A percentile compares a stretch with the other conserved stretches of the same genome.
Conservation (phyloP, 225 moss, liverwort and hornwort genomes). For the Antitrichia curtipendula region DNA sequence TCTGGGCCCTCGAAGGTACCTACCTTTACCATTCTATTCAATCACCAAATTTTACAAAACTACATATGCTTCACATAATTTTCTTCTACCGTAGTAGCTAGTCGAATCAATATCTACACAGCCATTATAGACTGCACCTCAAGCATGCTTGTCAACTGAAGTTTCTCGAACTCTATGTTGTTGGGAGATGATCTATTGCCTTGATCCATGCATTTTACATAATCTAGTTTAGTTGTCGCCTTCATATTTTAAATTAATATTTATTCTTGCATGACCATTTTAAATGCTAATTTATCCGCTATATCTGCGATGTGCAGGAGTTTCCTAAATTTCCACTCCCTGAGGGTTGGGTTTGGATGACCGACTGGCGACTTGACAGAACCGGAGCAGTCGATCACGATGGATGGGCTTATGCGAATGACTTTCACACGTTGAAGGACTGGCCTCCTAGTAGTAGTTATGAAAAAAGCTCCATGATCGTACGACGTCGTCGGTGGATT, state of each 20-base stretch:
- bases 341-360: constrained; percentile 75
- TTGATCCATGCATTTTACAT: background rate
- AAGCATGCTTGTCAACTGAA: background rate
- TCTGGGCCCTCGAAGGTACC: constrained; percentile 54
- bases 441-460: constrained; percentile 49
- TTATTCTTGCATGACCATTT: background rate
- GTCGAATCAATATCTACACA: background rate
- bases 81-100: background rate
- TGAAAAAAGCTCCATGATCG: constrained; percentile 36
- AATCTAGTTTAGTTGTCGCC: background rate
- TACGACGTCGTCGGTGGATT: constrained; percentile 80
- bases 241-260: background rate
- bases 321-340: constrained; percentile 65
- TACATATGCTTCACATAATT: background rate
- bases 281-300: background rate
- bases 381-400: constrained; percentile 45
- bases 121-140: background rate
- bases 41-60: background rate
- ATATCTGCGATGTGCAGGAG: constrained; percentile 28
- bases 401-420: constrained; percentile 82
- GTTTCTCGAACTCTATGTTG: background rate
- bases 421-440: constrained; percentile 34
- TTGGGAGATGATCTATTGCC: background rate
- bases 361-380: constrained; percentile 83
- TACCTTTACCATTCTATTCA: background rate